Percentiles rank a stretch among this genome's conserved stretches.
These are phyloP conservation scores for Botrytis paeoniae DNA, from an alignment of 2,329 filamentous ascomycete species.

Conservation along the genomic window DNA sequence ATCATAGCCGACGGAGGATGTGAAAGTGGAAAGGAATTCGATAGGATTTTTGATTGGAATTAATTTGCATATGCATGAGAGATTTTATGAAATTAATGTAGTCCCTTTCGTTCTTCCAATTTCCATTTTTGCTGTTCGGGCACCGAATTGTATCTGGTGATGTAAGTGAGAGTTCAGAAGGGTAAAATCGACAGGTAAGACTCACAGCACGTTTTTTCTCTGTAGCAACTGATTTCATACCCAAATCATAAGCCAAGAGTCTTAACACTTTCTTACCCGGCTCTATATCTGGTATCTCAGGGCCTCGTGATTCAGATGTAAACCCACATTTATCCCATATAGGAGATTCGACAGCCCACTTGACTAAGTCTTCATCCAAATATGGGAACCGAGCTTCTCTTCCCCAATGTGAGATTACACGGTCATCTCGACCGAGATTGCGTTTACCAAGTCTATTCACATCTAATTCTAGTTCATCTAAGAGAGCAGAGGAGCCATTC, in stretches of 20 bases:
- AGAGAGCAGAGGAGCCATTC: conserved; percentile 65
- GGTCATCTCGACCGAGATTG: conserved; percentile 93
- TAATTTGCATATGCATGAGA: not conserved
- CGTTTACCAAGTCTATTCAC: conserved; percentile 82
- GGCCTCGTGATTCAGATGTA: conserved; percentile 39
- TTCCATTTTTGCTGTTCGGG: conserved; percentile 81
- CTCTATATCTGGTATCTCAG: conserved; percentile 51
- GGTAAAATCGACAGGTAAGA: conserved; percentile 23
- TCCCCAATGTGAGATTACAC: conserved; percentile 85
- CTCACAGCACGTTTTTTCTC: conserved; percentile 90
- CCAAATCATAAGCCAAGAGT: conserved; percentile 70
- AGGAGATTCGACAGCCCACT: conserved; percentile 70
- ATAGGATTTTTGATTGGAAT: not conserved
- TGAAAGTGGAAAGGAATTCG: not conserved
- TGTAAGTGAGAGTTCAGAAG: conserved; percentile 15
- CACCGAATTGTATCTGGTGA: conserved; percentile 73
- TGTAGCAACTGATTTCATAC: conserved; percentile 66
- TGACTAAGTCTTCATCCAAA: conserved; percentile 82
- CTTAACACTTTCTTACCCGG: conserved; percentile 79
- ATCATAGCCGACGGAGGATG: conserved; percentile 52
- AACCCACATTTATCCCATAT: conserved; percentile 91
- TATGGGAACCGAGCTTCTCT: conserved; percentile 88
- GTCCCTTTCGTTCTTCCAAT: conserved; percentile 67
- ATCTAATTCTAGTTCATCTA: conserved; percentile 82
- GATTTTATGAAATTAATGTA: conserved; percentile 49